A percentile compares a stretch with the other conserved stretches of the same genome.
Evolutionary conservation across 2,329 filamentous ascomycete genomes (phyloP).

Genomic region (Fusarium nurragi): DNA sequence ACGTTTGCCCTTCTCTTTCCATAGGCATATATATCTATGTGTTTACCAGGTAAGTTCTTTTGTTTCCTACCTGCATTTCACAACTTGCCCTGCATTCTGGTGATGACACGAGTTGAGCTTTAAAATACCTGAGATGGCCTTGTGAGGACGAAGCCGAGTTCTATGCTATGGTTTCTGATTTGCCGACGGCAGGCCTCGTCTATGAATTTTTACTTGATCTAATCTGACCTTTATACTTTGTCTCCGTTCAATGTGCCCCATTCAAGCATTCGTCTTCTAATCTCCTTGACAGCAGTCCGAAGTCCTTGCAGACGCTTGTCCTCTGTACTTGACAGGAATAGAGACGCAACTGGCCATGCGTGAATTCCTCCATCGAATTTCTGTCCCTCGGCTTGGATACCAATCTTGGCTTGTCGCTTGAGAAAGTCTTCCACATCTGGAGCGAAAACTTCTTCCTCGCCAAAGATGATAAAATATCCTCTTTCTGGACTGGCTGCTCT

Average conservation of each 20-base stretch:
- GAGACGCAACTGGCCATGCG: slow-evolving; percentile 80
- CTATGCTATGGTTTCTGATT: slow-evolving; percentile 57
- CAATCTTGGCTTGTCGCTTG: slow-evolving; percentile 61
- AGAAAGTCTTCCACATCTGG: slow-evolving; percentile 73
- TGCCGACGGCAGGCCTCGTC: slow-evolving; percentile 41
- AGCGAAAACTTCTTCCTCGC: slow-evolving; percentile 80
- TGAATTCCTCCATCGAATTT: slow-evolving; percentile 76
- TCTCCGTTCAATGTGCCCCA: slow-evolving; percentile 25
- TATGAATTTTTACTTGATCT: slow-evolving; percentile 68
- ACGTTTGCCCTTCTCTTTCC: not conserved
- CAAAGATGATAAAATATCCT: slow-evolving; percentile 77
- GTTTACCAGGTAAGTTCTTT: slow-evolving; percentile 17
- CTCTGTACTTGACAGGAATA: slow-evolving; percentile 63
- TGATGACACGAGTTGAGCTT: slow-evolving; percentile 57
- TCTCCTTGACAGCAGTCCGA: slow-evolving; percentile 51
- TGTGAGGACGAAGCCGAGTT: slow-evolving; percentile 61
- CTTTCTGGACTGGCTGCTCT: slow-evolving; percentile 69
- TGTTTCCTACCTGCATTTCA: not conserved
- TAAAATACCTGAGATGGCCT: slow-evolving; percentile 47
- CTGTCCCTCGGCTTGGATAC: slow-evolving; percentile 63
- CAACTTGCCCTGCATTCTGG: slow-evolving; percentile 9
- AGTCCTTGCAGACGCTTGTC: slow-evolving; percentile 64
- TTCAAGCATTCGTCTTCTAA: slow-evolving; percentile 48
- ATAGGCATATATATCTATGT: slow-evolving; percentile 1
- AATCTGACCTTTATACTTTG: slow-evolving; percentile 62